Evolutionary conservation across 768 basidiomycete species (phyloP).

Genomic region (Termitomyces titanicus): DNA sequence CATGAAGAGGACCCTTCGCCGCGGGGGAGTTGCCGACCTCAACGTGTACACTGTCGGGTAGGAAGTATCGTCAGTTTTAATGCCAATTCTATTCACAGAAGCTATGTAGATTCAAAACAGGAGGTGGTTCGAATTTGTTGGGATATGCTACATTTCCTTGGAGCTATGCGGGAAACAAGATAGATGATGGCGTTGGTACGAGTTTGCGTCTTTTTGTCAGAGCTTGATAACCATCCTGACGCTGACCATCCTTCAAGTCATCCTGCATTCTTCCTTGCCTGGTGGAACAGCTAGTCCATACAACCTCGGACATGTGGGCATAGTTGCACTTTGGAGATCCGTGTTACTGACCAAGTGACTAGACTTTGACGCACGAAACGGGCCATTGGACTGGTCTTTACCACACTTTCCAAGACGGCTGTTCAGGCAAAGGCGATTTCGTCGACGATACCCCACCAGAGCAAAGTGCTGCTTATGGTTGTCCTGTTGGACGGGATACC

Average conservation of each 20-base stretch:
- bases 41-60: slow-evolving; percentile 52
- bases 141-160: slow-evolving; percentile 52
- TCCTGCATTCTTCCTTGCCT: slow-evolving; percentile 34
- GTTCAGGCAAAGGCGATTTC: slow-evolving; percentile 31
- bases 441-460: slow-evolving; percentile 43
- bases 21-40: slow-evolving; percentile 37
- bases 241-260: slow-evolving; percentile 1
- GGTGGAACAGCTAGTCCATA: slow-evolving; percentile 36
- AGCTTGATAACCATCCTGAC: not conserved
- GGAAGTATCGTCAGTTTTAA: not conserved
- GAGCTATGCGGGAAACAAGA: slow-evolving; percentile 30
- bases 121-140: slow-evolving; percentile 33
- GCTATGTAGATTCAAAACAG: slow-evolving; percentile 20
- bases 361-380: slow-evolving; percentile 51
- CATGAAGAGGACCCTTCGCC: slow-evolving; percentile 45
- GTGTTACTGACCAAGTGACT: not conserved
- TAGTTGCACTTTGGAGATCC: slow-evolving; percentile 8
- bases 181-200: slow-evolving; percentile 42
- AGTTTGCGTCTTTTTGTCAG: not conserved
- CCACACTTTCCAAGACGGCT: slow-evolving; percentile 54
- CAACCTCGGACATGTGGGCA: slow-evolving; percentile 31
- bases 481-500: slow-evolving; percentile 27
- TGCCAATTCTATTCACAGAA: not conserved
- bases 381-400: slow-evolving; percentile 58
- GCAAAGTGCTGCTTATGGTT: slow-evolving; percentile 34